Percentiles rank a stretch among this genome's conserved stretches.
Evolutionary conservation across 768 basidiomycete species (phyloP).

Genomic region (Ramaria sp.): DNA sequence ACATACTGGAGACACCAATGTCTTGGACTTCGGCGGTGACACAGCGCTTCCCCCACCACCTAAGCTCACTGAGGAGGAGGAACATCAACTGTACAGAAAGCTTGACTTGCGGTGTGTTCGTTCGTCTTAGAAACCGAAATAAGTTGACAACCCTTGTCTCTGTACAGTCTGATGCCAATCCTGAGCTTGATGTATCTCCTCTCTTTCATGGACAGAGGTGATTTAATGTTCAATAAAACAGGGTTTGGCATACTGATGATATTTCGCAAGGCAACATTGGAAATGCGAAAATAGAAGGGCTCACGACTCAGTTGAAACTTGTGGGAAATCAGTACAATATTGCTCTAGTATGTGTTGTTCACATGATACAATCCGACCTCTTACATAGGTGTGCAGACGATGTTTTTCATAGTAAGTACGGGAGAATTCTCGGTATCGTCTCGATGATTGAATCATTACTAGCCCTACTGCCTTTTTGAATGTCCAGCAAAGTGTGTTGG

Average conservation of each 20-base stretch:
- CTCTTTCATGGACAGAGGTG: constrained; percentile 30
- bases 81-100: constrained; percentile 46
- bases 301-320: constrained; percentile 23
- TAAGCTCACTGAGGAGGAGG: constrained; percentile 33
- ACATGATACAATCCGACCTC: background rate
- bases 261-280: constrained; percentile 25
- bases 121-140: background rate
- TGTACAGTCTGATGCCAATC: constrained; percentile 18
- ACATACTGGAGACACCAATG: background rate
- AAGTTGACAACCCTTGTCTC: background rate
- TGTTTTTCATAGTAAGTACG: constrained; percentile 54
- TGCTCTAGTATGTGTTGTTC: background rate
- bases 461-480: constrained; percentile 55
- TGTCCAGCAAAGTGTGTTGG: constrained; percentile 53
- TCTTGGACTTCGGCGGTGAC: constrained; percentile 34
- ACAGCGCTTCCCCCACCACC: constrained; percentile 32
- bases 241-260: background rate
- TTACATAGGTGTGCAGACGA: constrained; percentile 31
- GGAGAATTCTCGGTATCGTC: background rate
- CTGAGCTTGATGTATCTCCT: constrained; percentile 30
- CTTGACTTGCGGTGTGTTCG: constrained; percentile 32
- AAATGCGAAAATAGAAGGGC: constrained; percentile 42
- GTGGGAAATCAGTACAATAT: constrained; percentile 4
- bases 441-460: background rate
- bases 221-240: background rate